phyloP scores from a whole-genome alignment of 73 alveolate genomes.

The Symbiodinium pilosum region DNA sequence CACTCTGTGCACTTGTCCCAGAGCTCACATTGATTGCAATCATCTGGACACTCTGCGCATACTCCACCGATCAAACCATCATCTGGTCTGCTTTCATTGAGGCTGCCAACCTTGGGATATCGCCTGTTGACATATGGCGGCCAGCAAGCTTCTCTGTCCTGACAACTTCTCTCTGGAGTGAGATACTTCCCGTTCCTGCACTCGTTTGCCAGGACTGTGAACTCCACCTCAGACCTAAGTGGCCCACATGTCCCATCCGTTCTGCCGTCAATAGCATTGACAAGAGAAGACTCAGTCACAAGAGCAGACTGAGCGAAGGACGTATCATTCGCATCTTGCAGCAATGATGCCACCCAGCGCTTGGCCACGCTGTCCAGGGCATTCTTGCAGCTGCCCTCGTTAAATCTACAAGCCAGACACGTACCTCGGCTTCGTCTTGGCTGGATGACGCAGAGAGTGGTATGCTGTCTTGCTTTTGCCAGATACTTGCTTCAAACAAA shows the following conservation, averaged over 20 bases:
- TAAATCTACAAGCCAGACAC: neutral
- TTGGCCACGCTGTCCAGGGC: neutral
- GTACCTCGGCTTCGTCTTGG: neutral
- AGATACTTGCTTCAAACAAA: no score
- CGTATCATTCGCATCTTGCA: neutral
- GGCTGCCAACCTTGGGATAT: conserved; percentile 13
- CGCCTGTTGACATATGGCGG: conserved; percentile 3
- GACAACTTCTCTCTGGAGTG: neutral
- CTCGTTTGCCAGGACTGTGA: neutral
- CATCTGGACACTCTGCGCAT: conserved; percentile 16
- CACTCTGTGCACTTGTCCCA: conserved; percentile 29
- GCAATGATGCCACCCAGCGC: neutral
- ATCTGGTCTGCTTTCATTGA: neutral
- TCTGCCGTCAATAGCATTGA: no score
- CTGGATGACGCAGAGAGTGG: no score
- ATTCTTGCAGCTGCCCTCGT: conserved; percentile 12
- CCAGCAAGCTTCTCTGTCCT: conserved; percentile 1
- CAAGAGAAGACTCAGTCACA: neutral
- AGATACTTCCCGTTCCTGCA: conserved; percentile 10
- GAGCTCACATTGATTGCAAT: conserved; percentile 19
- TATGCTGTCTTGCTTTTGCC: no score
- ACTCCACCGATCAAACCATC: conserved; percentile 21
- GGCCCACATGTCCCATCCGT: no score
- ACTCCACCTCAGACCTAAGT: neutral
- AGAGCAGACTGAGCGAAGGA: neutral